Evolutionary conservation across 305 asterid species (phyloP).

Genomic region (Rubia occidens): DNA sequence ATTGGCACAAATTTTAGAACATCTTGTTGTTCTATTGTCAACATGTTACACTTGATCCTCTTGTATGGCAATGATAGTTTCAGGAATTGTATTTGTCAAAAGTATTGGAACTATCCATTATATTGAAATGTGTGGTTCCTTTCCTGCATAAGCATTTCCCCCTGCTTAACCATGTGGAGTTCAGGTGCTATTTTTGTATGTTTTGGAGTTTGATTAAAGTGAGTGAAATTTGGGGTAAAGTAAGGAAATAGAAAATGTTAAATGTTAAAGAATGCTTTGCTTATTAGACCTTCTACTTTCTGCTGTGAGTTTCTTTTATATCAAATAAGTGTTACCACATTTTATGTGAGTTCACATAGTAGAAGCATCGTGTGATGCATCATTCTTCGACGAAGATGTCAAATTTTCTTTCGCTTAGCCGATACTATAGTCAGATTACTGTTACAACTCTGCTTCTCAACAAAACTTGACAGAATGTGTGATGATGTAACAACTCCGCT

Average conservation of each 20-base stretch:
- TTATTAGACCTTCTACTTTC: not conserved
- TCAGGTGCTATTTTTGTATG: not conserved
- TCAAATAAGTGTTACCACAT: not conserved
- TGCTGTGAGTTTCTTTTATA: not conserved
- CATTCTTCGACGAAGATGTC: not conserved
- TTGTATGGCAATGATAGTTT: not conserved
- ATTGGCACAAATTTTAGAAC: constrained; percentile 6
- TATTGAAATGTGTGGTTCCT: not conserved
- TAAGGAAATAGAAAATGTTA: not conserved
- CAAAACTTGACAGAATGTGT: not conserved
- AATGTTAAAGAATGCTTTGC: not conserved
- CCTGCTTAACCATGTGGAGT: not conserved
- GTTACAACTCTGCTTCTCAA: not conserved
- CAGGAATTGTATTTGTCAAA: constrained; percentile 3
- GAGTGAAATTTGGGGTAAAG: not conserved
- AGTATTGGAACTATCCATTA: not conserved
- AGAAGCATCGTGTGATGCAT: not conserved
- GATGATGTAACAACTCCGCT: not conserved
- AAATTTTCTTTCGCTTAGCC: not conserved
- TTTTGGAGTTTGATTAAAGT: not conserved
- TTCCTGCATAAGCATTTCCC: not conserved
- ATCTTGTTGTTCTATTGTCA: not conserved
- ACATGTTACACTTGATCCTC: not conserved
- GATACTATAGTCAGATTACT: not conserved
- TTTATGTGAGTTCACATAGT: not conserved